These are phyloP conservation scores for Lepidium sativum DNA, from an alignment of 345 rosid genomes.

Conservation along the genomic window DNA sequence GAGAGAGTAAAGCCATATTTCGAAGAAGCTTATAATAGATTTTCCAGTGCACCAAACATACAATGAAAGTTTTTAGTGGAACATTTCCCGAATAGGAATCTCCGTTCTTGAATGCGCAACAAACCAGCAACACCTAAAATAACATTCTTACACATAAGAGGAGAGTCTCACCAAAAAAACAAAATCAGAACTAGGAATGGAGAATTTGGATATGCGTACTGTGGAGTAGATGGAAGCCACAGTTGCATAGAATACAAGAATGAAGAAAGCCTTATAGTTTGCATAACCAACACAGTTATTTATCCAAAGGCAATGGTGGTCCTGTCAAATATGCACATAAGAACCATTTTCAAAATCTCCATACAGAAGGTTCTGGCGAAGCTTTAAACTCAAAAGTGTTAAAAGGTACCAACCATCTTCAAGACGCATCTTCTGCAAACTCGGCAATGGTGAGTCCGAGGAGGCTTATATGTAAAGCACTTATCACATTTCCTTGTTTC, in stretches of 20 bases:
- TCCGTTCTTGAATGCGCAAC: constrained; percentile 36
- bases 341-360: background rate
- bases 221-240: constrained; percentile 56
- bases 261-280: constrained; percentile 83
- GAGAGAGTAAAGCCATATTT: background rate
- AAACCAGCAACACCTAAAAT: constrained; percentile 39
- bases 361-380: constrained; percentile 2
- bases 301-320: constrained; percentile 91
- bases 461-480: constrained; percentile 71
- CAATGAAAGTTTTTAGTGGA: constrained; percentile 42
- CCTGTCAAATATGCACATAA: constrained; percentile 33
- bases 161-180: background rate
- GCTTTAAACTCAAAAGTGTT: background rate
- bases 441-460: constrained; percentile 86
- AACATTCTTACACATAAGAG: background rate
- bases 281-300: constrained; percentile 86
- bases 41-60: constrained; percentile 24
- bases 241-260: constrained; percentile 54
- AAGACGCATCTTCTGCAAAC: constrained; percentile 83
- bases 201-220: constrained; percentile 32
- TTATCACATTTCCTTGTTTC: constrained; percentile 63
- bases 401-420: constrained; percentile 60
- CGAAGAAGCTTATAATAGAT: background rate
- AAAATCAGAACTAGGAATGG: background rate
- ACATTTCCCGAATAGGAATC: constrained; percentile 30